Percentiles rank a stretch among this genome's conserved stretches.
These are phyloP conservation scores for Lantana camara DNA, from an alignment of 257 asterid species.

Conservation along the genomic window DNA sequence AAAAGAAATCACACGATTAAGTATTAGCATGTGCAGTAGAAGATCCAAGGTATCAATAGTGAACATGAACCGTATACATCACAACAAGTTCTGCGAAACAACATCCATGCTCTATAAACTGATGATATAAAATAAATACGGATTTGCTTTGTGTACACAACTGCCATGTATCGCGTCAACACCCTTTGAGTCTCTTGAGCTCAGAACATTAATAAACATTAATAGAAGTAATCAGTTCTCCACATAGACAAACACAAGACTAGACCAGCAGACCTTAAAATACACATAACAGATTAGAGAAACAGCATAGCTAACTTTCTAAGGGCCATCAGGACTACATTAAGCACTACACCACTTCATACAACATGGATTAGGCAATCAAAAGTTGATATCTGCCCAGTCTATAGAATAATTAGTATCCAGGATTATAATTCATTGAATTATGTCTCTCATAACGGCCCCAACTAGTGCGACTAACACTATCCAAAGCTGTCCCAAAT, in stretches of 20 bases:
- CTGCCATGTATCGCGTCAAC: too few species aligned
- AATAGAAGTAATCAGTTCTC: conserved; percentile 8
- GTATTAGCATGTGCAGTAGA: neutral
- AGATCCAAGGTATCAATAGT: too few species aligned
- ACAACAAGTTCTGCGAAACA: too few species aligned
- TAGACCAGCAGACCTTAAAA: conserved; percentile 5
- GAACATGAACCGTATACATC: conserved; percentile 5
- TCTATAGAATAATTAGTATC: conserved; percentile 34
- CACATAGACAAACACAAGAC: conserved; percentile 14
- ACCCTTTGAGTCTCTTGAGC: neutral
- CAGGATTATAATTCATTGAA: conserved; percentile 42
- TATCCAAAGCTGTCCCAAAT: conserved; percentile 66
- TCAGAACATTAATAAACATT: conserved; percentile 19
- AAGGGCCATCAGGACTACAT: conserved; percentile 23
- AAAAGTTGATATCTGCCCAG: conserved; percentile 35
- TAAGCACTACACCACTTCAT: conserved; percentile 31
- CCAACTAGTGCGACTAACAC: conserved; percentile 54
- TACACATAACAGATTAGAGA: conserved; percentile 6
- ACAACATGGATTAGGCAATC: conserved; percentile 32
- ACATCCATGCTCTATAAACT: neutral
- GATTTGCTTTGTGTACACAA: too few species aligned
- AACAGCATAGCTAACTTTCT: conserved; percentile 21
- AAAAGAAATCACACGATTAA: neutral
- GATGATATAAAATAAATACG: neutral
- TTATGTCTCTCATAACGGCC: conserved; percentile 57